Conservation (phyloP, 2,329 filamentous ascomycete genomes). For the Coniochaeta ligniaria region DNA sequence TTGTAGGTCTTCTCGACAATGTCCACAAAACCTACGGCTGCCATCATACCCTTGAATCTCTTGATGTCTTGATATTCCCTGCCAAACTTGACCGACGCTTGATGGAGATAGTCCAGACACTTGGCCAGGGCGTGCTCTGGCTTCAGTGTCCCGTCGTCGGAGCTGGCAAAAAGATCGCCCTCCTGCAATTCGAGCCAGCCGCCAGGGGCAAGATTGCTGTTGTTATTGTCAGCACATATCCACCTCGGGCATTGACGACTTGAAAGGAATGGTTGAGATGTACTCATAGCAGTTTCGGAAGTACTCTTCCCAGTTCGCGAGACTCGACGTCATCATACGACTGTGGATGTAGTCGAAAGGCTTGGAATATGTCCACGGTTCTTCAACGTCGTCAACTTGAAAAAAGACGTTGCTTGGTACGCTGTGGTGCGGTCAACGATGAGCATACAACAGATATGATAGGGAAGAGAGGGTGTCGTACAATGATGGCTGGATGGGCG, state of each 20-base stretch:
- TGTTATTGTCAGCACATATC: neutral
- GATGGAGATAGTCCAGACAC: neutral
- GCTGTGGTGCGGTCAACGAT: neutral
- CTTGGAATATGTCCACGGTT: neutral
- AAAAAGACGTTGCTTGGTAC: neutral
- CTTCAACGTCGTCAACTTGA: conserved; percentile 1
- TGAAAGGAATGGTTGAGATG: neutral
- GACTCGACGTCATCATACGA: conserved; percentile 1
- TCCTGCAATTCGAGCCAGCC: conserved; percentile 1
- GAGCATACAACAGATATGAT: neutral
- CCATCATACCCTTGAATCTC: conserved; percentile 10
- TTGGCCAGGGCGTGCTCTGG: neutral
- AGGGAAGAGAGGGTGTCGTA: neutral
- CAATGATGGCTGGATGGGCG: conserved; percentile 6
- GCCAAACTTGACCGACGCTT: neutral
- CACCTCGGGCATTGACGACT: no score
- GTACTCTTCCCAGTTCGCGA: conserved; percentile 1
- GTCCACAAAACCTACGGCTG: conserved; percentile 11
- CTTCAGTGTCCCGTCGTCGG: neutral
- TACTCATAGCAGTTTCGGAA: neutral
- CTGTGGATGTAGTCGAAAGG: conserved; percentile 4
- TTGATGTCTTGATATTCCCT: neutral
- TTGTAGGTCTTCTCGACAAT: conserved; percentile 11
- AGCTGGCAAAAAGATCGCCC: neutral
- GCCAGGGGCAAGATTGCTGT: neutral